These are phyloP conservation scores for Russula griseocarnosa DNA, from an alignment of 768 basidiomycete species.

Conservation along the genomic window DNA sequence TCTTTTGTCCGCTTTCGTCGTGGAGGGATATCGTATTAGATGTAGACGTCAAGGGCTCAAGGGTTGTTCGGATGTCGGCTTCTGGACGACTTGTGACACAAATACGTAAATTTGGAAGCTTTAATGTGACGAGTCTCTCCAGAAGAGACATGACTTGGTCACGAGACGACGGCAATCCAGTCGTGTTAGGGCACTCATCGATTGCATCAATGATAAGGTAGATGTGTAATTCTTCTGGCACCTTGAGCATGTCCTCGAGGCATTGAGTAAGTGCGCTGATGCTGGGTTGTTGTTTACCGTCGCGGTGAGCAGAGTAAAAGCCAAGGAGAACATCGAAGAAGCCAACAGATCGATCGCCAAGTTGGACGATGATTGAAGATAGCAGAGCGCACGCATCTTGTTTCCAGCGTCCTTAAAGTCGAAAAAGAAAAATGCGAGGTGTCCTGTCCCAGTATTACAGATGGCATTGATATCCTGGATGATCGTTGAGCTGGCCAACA, in stretches of 20 bases:
- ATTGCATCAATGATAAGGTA: not conserved
- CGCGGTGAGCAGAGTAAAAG: not conserved
- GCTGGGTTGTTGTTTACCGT: not conserved
- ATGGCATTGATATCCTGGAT: too few relatives aligned
- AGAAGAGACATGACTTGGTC: not conserved
- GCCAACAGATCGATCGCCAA: not conserved
- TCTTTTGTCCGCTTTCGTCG: not conserved
- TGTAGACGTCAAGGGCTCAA: not conserved
- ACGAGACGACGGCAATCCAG: not conserved
- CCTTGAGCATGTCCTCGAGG: not conserved
- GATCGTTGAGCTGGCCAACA: too few relatives aligned
- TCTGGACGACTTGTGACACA: not conserved
- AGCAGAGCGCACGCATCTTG: not conserved
- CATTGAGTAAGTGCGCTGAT: not conserved
- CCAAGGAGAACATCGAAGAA: not conserved
- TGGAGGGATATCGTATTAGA: not conserved
- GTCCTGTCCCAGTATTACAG: not conserved
- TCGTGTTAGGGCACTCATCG: not conserved
- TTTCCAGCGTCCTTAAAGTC: not conserved
- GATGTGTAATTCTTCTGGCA: not conserved
- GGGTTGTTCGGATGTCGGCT: not conserved
- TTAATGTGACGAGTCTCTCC: too few relatives aligned
- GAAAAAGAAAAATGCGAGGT: not conserved
- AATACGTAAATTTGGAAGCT: not conserved
- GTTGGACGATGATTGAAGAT: not conserved